Base-by-base conservation (phyloP, 2,329 filamentous ascomycete genomes). In the Alternaria novae-zelandiae region DNA sequence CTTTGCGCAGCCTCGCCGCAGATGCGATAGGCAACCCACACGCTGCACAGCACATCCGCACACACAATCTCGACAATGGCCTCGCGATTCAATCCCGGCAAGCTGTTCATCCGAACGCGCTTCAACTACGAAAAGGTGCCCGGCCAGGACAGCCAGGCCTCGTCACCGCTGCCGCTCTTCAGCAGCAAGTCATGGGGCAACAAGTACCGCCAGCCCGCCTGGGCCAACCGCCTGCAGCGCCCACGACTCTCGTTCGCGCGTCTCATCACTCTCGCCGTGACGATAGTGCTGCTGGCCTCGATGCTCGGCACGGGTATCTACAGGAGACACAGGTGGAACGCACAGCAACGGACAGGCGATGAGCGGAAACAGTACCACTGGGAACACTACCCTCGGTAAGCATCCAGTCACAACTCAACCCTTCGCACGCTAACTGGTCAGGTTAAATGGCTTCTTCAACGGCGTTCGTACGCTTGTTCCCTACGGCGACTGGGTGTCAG, bases 81-180 rank as follows among this genome's bases (percentile, higher is more conserved):
- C 58, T 73, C 74, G 66, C 77, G 83, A 67, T 80, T 80, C 68
- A 83, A 83, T 64, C 82, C 83, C 23, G 75, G 82, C 64, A 82
- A 82, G 65, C 74, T 84, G 67, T 79, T 84, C 68, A 76, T 80
- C 60, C 74, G 78, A 63, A 79, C 78, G 60, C 78, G 76, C 72
- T 82, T 83, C 77, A 78, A 78, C 63, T 84, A 85, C 75, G 82
- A 84, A 69, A 80, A 80, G 71, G 69, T 85, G 59, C 82, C 82
- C 50, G 78, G 75, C 64, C 75, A 71, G 65, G 81, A 82, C 61
- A 80, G 76, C 73, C 79, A 81, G 72, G 71, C 68, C 67, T 72
- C 74, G n/a, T 81, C 79, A 44, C 79, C 79, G 15, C 74, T 79
- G 51, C 79, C 79, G 59, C 76, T 79, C 71, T 80, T 77, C 71